Evolutionary conservation across 2,329 filamentous ascomycete genomes (phyloP).

Genomic region (Teratosphaeria pseudoeucalypti): DNA sequence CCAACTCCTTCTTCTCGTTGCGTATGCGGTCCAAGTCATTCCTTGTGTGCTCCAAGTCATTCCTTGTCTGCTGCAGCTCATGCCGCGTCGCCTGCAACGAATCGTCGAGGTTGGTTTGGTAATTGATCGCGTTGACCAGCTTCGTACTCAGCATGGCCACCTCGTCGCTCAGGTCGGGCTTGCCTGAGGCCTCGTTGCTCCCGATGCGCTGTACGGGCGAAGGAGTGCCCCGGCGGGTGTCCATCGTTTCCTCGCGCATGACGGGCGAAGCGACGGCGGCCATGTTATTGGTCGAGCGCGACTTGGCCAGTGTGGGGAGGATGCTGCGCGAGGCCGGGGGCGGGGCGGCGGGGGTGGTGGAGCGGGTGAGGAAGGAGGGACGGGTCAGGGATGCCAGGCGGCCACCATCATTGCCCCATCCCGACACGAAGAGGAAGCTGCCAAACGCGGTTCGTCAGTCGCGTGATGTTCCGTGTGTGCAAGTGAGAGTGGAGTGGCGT

Average conservation of each 20-base stretch:
- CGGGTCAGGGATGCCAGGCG: not conserved
- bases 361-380: slow-evolving; percentile 3
- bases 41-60: slow-evolving; percentile 62
- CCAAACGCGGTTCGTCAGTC: not conserved
- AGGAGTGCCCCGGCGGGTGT: slow-evolving; percentile 32
- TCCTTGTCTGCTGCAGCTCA: slow-evolving; percentile 65
- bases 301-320: not conserved
- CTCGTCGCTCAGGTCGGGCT: slow-evolving; percentile 59
- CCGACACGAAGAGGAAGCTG: slow-evolving; percentile 6
- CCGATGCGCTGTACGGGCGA: slow-evolving; percentile 20
- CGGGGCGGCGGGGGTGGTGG: slow-evolving; percentile 3
- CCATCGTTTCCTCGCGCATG: slow-evolving; percentile 21
- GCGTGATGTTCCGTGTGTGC: not conserved
- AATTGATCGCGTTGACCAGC: slow-evolving; percentile 93
- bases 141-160: slow-evolving; percentile 89
- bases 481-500: not conserved
- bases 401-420: slow-evolving; percentile 7
- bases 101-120: slow-evolving; percentile 87
- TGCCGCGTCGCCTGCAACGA: slow-evolving; percentile 70
- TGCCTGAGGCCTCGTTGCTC: slow-evolving; percentile 25
- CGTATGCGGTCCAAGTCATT: slow-evolving; percentile 59
- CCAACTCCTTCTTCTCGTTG: slow-evolving; percentile 56
- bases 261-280: slow-evolving; percentile 5
- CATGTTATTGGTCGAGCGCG: slow-evolving; percentile 4
- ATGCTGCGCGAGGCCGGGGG: not conserved